Conservation (phyloP, 2,329 filamentous ascomycete species). For the Trichoderma atroviride region DNA sequence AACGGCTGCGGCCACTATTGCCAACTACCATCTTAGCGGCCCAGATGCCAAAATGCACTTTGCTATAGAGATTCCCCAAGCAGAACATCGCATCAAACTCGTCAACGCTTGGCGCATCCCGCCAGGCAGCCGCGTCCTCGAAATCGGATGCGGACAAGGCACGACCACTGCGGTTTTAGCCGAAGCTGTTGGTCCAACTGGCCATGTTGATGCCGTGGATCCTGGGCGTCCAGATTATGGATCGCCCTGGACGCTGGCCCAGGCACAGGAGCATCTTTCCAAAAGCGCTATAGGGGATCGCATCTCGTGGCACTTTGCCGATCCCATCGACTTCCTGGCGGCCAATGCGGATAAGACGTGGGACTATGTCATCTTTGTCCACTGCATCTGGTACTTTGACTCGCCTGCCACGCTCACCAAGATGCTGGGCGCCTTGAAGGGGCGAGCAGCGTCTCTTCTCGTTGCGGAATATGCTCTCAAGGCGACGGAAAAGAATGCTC, state of each 20-base stretch:
- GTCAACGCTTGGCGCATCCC: slow-evolving; percentile 42
- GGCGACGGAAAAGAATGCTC: slow-evolving; percentile 42
- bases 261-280: slow-evolving; percentile 52
- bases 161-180: slow-evolving; percentile 59
- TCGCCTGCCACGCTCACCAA: slow-evolving; percentile 36
- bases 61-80: slow-evolving; percentile 33
- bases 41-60: slow-evolving; percentile 14
- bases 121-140: slow-evolving; percentile 51
- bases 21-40: slow-evolving; percentile 12
- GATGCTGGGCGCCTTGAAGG: slow-evolving; percentile 32
- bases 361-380: slow-evolving; percentile 52
- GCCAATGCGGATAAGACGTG: slow-evolving; percentile 36
- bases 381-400: slow-evolving; percentile 59
- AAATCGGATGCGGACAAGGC: slow-evolving; percentile 63
- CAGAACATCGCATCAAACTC: slow-evolving; percentile 43
- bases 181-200: slow-evolving; percentile 46
- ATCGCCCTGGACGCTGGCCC: slow-evolving; percentile 50
- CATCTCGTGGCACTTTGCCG: slow-evolving; percentile 48
- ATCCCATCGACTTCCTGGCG: slow-evolving; percentile 42
- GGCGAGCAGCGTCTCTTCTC: slow-evolving; percentile 30
- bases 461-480: slow-evolving; percentile 38
- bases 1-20: slow-evolving; percentile 26
- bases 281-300: slow-evolving; percentile 43
- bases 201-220: slow-evolving; percentile 55
- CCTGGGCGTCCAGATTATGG: slow-evolving; percentile 55